These are phyloP conservation scores for Prorocentrum cordatum DNA, from an alignment of 169 alveolate genomes.

Conservation along the genomic window DNA sequence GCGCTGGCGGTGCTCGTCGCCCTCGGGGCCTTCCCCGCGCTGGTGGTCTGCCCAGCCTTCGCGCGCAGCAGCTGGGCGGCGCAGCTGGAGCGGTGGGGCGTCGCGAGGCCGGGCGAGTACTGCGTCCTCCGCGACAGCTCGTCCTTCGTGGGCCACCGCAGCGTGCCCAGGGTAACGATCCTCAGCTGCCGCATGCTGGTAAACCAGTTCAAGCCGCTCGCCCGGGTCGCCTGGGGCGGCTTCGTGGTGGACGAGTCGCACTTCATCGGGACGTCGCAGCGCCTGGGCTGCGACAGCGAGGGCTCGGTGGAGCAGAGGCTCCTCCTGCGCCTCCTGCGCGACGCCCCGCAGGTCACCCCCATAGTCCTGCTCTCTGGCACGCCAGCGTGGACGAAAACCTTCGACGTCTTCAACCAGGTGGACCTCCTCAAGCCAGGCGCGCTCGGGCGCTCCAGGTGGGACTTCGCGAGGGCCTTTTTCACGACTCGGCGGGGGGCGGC, in stretches of 20 bases:
- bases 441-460: too few species aligned
- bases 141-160: too few species aligned
- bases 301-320: too few species aligned
- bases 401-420: neutral
- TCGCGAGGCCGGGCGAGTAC: neutral
- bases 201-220: too few species aligned
- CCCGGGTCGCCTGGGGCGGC: too few species aligned
- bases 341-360: too few species aligned
- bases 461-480: too few species aligned
- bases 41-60: neutral
- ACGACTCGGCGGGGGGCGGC: too few species aligned
- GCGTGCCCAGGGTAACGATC: too few species aligned
- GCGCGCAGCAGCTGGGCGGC: neutral
- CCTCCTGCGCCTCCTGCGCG: too few species aligned
- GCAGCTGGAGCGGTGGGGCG: neutral
- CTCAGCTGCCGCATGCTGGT: too few species aligned
- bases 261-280: neutral
- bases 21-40: neutral
- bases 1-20: neutral
- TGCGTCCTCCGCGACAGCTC: neutral
- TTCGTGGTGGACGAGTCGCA: neutral
- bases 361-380: too few species aligned
- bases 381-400: neutral
- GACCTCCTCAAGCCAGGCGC: neutral
- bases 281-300: neutral